A percentile compares a stretch with the other conserved stretches of the same genome.
Conservation (phyloP, 1,284 basidiomycete genomes). For the Fistulinella staudtii region DNA sequence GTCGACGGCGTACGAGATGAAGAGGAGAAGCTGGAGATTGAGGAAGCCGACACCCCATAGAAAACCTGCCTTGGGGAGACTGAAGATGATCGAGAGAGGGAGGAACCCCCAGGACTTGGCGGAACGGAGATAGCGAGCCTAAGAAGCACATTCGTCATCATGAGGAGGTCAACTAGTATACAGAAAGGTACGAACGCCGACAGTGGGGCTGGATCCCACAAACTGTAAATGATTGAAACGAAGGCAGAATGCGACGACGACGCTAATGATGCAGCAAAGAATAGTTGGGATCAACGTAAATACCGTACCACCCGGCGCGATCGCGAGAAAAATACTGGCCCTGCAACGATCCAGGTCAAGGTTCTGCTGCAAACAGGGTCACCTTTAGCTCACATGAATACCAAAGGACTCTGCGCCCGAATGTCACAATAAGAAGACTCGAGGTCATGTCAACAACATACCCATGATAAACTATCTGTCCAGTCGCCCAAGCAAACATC, state of each 20-base stretch:
- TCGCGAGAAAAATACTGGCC: slow-evolving; percentile 25
- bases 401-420: slow-evolving; percentile 19
- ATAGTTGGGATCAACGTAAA: slow-evolving; percentile 21
- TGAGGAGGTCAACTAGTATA: too few relatives aligned
- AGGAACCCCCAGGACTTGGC: too few relatives aligned
- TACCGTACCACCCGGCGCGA: slow-evolving; percentile 20
- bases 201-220: too few relatives aligned
- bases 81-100: too few relatives aligned
- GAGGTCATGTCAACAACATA: slow-evolving; percentile 6
- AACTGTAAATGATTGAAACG: slow-evolving; percentile 25
- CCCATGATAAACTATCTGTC: slow-evolving; percentile 27
- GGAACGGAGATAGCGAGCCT: too few relatives aligned
- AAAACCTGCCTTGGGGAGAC: too few relatives aligned
- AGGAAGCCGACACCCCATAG: slow-evolving; percentile 26
- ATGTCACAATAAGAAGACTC: slow-evolving; percentile 13
- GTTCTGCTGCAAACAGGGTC: too few relatives aligned
- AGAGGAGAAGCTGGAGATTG: slow-evolving; percentile 20
- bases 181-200: too few relatives aligned
- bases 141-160: too few relatives aligned
- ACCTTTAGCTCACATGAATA: slow-evolving; percentile 27
- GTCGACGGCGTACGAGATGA: slow-evolving; percentile 13
- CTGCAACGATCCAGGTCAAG: slow-evolving; percentile 7
- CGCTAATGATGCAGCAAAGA: slow-evolving; percentile 23
- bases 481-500: slow-evolving; percentile 27
- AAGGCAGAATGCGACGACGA: slow-evolving; percentile 28